These are phyloP conservation scores for Pyronema domesticum DNA, from an alignment of 495 filamentous ascomycete genomes.

Conservation along the genomic window DNA sequence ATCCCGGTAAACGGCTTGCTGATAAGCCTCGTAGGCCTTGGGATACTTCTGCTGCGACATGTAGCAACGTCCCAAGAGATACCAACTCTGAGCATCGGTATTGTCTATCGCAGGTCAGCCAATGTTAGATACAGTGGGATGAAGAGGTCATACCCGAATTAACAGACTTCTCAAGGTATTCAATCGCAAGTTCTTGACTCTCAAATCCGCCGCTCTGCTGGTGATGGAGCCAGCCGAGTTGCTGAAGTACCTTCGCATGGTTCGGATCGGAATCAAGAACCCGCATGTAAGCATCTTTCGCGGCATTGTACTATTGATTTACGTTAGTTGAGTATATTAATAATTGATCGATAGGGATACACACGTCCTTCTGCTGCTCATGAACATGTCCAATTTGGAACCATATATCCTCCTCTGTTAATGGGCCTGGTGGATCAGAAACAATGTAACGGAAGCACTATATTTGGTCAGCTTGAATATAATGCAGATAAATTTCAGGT, in stretches of 20 bases:
- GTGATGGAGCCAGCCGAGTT: constrained; percentile 95
- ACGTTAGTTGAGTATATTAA: constrained; percentile 10
- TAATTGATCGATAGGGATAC: constrained; percentile 28
- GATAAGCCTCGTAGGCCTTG: constrained; percentile 97
- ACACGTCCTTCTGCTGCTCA: constrained; percentile 95
- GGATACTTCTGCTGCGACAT: constrained; percentile 99
- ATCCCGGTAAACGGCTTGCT: constrained; percentile 96
- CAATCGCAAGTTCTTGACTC: constrained; percentile 89
- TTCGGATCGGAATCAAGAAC: constrained; percentile 91
- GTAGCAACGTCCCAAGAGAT: constrained; percentile 91
- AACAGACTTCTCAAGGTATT: constrained; percentile 95
- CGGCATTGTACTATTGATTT: constrained; percentile 59
- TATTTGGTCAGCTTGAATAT: constrained; percentile 19
- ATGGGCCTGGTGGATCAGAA: constrained; percentile 70
- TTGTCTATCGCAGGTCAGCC: constrained; percentile 42
- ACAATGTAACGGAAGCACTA: constrained; percentile 98
- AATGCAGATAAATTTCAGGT: neutral
- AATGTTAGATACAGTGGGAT: constrained; percentile 2
- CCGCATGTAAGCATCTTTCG: constrained; percentile 76
- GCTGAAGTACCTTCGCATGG: constrained; percentile 94
- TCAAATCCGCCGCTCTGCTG: constrained; percentile 77
- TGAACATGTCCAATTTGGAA: constrained; percentile 99
- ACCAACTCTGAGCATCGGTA: constrained; percentile 94
- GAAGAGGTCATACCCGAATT: constrained; percentile 53
- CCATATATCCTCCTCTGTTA: constrained; percentile 98